Conservation (phyloP, 306 rosid genomes). For the Vicia villosa region DNA sequence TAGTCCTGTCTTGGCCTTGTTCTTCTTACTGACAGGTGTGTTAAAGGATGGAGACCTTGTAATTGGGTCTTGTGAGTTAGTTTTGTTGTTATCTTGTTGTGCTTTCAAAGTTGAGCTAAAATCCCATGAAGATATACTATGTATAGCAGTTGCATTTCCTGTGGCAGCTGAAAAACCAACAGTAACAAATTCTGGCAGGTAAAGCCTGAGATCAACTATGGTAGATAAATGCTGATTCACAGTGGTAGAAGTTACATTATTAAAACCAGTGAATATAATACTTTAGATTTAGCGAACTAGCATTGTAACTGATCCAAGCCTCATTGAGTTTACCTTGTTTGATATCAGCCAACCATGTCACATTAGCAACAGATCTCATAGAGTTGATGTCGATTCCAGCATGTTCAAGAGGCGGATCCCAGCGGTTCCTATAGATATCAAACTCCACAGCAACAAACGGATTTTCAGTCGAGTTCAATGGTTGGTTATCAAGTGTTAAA, state of each 20-base stretch:
- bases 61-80: not conserved
- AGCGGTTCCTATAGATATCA: slow-evolving; percentile 30
- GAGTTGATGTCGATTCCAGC: slow-evolving; percentile 56
- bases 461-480: slow-evolving; percentile 14
- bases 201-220: slow-evolving; percentile 37
- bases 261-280: slow-evolving; percentile 35
- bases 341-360: slow-evolving; percentile 37
- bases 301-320: slow-evolving; percentile 44
- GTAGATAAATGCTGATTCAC: slow-evolving; percentile 13
- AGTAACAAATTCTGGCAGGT: slow-evolving; percentile 46
- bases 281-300: slow-evolving; percentile 42
- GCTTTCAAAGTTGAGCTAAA: slow-evolving; percentile 36
- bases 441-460: slow-evolving; percentile 59
- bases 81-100: not conserved
- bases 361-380: slow-evolving; percentile 33
- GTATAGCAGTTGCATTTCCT: slow-evolving; percentile 6
- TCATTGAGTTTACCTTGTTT: slow-evolving; percentile 32
- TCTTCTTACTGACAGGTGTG: not conserved
- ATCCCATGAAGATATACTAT: slow-evolving; percentile 30
- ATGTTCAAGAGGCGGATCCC: slow-evolving; percentile 43
- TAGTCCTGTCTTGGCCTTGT: slow-evolving; percentile 4
- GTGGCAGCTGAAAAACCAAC: slow-evolving; percentile 49
- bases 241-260: not conserved
- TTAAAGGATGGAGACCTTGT: slow-evolving; percentile 10
- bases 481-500: not conserved